phyloP scores from a whole-genome alignment of 2,329 filamentous ascomycete species.

The Aspergillus sp. region DNA sequence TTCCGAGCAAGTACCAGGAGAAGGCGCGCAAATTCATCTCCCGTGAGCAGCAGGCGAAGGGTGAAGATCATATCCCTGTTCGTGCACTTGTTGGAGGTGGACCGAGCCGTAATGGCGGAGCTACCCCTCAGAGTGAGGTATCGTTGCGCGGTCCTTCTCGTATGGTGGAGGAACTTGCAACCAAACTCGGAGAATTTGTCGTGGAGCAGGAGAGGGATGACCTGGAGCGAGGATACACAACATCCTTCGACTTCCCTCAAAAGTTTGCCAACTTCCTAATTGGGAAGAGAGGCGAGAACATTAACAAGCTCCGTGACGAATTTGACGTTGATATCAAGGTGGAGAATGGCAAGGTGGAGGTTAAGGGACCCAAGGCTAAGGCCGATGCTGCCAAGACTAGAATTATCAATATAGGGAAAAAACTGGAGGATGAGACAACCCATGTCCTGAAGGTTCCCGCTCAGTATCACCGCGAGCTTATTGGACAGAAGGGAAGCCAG shows the following conservation, averaged over 20 bases:
- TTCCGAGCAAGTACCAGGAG: constrained; percentile 62
- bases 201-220: constrained; percentile 89
- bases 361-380: constrained; percentile 95
- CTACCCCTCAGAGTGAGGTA: constrained; percentile 47
- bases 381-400: constrained; percentile 81
- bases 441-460: constrained; percentile 86
- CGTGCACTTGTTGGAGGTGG: constrained; percentile 53
- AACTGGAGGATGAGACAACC: constrained; percentile 86
- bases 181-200: constrained; percentile 76
- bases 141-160: constrained; percentile 75
- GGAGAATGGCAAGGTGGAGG: constrained; percentile 88
- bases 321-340: constrained; percentile 81
- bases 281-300: constrained; percentile 66
- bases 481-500: constrained; percentile 81
- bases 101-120: constrained; percentile 22
- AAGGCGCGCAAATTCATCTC: constrained; percentile 62
- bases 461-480: constrained; percentile 91
- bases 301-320: constrained; percentile 67
- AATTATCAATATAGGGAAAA: constrained; percentile 75
- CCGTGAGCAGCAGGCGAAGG: constrained; percentile 54
- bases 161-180: constrained; percentile 68
- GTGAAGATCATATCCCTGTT: constrained; percentile 55
- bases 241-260: constrained; percentile 89
- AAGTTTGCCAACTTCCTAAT: constrained; percentile 88
- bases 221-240: constrained; percentile 84